Base-by-base conservation (phyloP, 2,329 filamentous ascomycete species). In the Aspergillus quadricinctus region DNA sequence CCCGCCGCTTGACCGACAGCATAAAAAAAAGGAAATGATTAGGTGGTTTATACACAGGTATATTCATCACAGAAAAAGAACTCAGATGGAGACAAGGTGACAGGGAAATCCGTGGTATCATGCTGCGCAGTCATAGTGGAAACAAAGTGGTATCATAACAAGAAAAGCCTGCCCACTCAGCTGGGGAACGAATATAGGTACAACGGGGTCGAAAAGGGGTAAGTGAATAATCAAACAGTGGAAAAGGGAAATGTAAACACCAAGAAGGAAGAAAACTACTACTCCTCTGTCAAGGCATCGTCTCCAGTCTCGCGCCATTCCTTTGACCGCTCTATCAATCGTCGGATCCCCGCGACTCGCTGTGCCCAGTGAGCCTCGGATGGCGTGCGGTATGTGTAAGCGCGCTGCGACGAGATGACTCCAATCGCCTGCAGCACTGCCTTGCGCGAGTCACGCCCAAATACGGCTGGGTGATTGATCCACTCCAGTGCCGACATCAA, bases 401-500 rank as follows among this genome's bases (percentile, higher is more conserved):
- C 92, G 49, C 94, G 84, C 75, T 99, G 94, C 6, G 90, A 95
- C 68, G 90, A 94, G 65, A 99, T 97, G 59, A 97, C 92, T 6
- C 94, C 93, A 63, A 99, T 97, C 17, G 92, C 91, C 73, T 99
- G 94, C 25, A 99, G 81, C 2, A 99, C 92, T 4, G 93, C 91
- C 78, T 99, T 99, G 67, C 94, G 87, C 56, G 90, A 94, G 72
- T 99, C 94, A 40, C 94, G 86, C 8, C 89, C 88, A 71, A 99
- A 99, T 2, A 97, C 90, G 1, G 92, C 92, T 1, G 94, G 94
- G 69, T 99, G 94, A 70, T 89, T 92, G 74, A 99, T 97, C 94
- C 94, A 99, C 75, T 99, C 94, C 17, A 99, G 79, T 51, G 89
- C 90, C 35, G 89, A 85, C 71, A 96, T 91, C 35, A 99, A 83